phyloP scores from a whole-genome alignment of 768 basidiomycete genomes.

The Rhizopogon vesiculosus region DNA sequence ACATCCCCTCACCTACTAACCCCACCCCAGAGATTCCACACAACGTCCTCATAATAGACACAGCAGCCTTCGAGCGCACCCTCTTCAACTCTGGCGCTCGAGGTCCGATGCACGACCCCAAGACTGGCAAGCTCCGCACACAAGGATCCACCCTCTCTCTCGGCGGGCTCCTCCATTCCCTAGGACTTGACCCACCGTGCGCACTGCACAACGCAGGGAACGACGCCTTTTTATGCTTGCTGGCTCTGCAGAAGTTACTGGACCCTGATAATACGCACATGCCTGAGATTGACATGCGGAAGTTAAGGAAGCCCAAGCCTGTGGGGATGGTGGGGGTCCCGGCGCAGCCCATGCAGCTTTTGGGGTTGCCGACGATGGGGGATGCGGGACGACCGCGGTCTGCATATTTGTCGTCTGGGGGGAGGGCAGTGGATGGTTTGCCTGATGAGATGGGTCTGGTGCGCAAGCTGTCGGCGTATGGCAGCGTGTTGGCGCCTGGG shows the following conservation, averaged over 20 bases:
- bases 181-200: slow-evolving; percentile 36
- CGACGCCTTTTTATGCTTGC: slow-evolving; percentile 66
- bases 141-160: slow-evolving; percentile 58
- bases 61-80: slow-evolving; percentile 55
- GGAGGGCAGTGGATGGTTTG: slow-evolving; percentile 10
- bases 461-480: slow-evolving; percentile 19
- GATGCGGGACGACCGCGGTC: background rate
- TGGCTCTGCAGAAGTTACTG: slow-evolving; percentile 64
- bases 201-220: slow-evolving; percentile 74
- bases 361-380: background rate
- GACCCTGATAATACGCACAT: slow-evolving; percentile 44
- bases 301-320: slow-evolving; percentile 5
- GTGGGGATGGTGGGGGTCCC: slow-evolving; percentile 9
- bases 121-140: slow-evolving; percentile 46
- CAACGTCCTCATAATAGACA: slow-evolving; percentile 68
- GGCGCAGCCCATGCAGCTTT: background rate
- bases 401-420: slow-evolving; percentile 4
- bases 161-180: slow-evolving; percentile 55
- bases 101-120: slow-evolving; percentile 57
- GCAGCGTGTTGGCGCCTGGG: background rate
- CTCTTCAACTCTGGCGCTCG: slow-evolving; percentile 57
- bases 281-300: slow-evolving; percentile 3
- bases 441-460: slow-evolving; percentile 38
- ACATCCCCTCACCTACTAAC: background rate
- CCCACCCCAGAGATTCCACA: slow-evolving; percentile 56